Percentiles rank a stretch among this genome's conserved stretches.
phyloP scores from a whole-genome alignment of 1,139 yeast genomes.

The Pichia sp. region DNA sequence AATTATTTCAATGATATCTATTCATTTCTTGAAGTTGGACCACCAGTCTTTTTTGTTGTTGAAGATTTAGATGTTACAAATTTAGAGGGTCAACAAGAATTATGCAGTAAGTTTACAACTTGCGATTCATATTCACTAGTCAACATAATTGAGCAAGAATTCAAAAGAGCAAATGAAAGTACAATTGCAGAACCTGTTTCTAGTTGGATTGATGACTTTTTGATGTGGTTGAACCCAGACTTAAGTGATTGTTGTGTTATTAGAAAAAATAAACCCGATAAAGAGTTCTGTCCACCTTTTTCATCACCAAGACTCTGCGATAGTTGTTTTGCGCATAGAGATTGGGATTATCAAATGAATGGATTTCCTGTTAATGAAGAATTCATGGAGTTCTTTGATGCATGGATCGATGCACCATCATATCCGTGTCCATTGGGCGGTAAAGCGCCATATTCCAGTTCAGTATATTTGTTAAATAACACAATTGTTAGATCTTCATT shows the following conservation, averaged over 20 bases:
- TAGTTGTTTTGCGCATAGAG: conserved; percentile 54
- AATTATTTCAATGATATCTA: conserved; percentile 75
- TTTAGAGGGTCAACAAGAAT: conserved; percentile 55
- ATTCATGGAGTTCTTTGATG: conserved; percentile 64
- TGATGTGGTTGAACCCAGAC: conserved; percentile 81
- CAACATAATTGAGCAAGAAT: conserved; percentile 83
- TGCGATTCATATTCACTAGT: conserved; percentile 75
- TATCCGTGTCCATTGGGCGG: conserved; percentile 96
- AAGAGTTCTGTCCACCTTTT: conserved; percentile 58
- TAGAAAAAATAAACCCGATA: conserved; percentile 32
- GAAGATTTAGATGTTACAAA: conserved; percentile 56
- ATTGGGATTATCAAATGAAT: conserved; percentile 69
- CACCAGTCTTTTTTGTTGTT: conserved; percentile 84
- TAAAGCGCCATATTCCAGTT: conserved; percentile 75
- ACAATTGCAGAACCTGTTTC: conserved; percentile 77
- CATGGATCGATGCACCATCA: conserved; percentile 78
- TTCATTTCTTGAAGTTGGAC: conserved; percentile 73
- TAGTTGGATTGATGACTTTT: conserved; percentile 88
- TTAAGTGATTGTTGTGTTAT: conserved; percentile 81
- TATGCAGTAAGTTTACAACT: conserved; percentile 84
- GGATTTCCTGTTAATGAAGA: conserved; percentile 71
- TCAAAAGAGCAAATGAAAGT: conserved; percentile 55
- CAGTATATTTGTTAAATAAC: conserved; percentile 38
- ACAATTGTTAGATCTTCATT: conserved; percentile 56
- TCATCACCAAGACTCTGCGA: conserved; percentile 71